A percentile compares a stretch with the other conserved stretches of the same genome.
These are phyloP conservation scores for Colletotrichum spinosum DNA, from an alignment of 2,329 filamentous ascomycete genomes.

Conservation along the genomic window DNA sequence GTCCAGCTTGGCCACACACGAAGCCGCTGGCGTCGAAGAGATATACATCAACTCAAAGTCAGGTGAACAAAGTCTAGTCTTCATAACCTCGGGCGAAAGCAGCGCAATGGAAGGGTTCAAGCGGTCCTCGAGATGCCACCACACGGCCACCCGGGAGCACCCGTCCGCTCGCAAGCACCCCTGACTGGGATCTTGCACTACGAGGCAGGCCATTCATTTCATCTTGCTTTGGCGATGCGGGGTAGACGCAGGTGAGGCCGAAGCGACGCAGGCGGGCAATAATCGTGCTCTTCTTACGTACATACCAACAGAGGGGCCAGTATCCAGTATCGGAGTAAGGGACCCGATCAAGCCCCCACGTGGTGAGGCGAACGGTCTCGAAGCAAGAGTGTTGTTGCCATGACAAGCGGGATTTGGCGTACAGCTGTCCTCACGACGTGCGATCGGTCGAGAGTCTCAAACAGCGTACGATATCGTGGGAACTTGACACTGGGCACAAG, in stretches of 20 bases:
- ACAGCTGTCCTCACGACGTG: too few relatives aligned
- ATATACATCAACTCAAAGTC: too few relatives aligned
- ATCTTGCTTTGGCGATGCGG: constrained; percentile 30
- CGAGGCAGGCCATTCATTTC: neutral
- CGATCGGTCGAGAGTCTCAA: too few relatives aligned
- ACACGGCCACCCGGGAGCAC: constrained; percentile 29
- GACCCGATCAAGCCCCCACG: constrained; percentile 4
- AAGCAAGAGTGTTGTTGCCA: neutral
- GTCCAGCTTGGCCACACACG: neutral
- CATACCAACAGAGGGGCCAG: constrained; percentile 2
- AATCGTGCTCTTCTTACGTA: constrained; percentile 6
- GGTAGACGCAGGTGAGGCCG: constrained; percentile 10
- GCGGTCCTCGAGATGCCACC: neutral
- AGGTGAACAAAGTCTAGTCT: too few relatives aligned
- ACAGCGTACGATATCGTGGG: too few relatives aligned
- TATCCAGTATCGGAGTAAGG: constrained; percentile 14
- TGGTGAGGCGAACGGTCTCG: neutral
- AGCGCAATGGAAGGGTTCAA: too few relatives aligned
- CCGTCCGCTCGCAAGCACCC: constrained; percentile 14
- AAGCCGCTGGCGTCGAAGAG: neutral
- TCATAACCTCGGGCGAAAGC: too few relatives aligned
- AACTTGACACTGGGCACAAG: too few relatives aligned
- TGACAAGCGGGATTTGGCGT: neutral
- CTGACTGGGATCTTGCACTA: constrained; percentile 29
- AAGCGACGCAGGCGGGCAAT: too few relatives aligned